Conservation (phyloP, 1,284 basidiomycete species). For the Tilletia indica region DNA sequence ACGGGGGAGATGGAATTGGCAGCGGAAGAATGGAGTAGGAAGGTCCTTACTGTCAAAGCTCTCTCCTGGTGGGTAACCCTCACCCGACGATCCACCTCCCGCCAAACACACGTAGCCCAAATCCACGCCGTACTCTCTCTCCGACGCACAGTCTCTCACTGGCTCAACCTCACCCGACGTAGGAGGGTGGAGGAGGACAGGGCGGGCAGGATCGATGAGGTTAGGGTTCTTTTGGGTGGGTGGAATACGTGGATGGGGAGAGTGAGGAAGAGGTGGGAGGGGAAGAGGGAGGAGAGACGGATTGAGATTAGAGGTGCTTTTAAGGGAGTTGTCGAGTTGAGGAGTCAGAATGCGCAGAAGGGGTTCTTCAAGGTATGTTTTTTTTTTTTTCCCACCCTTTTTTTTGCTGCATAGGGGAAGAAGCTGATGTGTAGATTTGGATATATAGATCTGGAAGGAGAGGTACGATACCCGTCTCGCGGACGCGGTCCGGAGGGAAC, state of each 20-base stretch:
- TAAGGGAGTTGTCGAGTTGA: not conserved
- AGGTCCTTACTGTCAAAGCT: slow-evolving; percentile 23
- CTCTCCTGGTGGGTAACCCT: slow-evolving; percentile 38
- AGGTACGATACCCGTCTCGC: not conserved
- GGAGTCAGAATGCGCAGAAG: not conserved
- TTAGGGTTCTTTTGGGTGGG: not conserved
- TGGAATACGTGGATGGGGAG: not conserved
- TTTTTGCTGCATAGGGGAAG: not conserved
- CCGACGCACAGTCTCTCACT: not conserved
- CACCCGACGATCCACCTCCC: slow-evolving; percentile 25
- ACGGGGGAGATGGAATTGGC: slow-evolving; percentile 14
- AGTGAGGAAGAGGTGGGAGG: not conserved
- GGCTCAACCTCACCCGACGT: not conserved
- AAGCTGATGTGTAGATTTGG: too few relatives aligned
- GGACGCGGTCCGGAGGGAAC: slow-evolving; percentile 1
- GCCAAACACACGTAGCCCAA: not conserved
- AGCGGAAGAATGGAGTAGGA: slow-evolving; percentile 20
- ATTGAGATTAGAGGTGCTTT: not conserved
- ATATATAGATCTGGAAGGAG: not conserved
- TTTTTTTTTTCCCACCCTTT: not conserved
- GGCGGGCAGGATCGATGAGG: not conserved
- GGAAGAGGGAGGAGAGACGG: not conserved
- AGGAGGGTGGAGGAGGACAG: not conserved
- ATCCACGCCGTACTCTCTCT: not conserved
- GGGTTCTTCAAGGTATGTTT: too few relatives aligned